Evolutionary conservation across 768 basidiomycete genomes (phyloP).

Genomic region (Mrakia frigida): DNA sequence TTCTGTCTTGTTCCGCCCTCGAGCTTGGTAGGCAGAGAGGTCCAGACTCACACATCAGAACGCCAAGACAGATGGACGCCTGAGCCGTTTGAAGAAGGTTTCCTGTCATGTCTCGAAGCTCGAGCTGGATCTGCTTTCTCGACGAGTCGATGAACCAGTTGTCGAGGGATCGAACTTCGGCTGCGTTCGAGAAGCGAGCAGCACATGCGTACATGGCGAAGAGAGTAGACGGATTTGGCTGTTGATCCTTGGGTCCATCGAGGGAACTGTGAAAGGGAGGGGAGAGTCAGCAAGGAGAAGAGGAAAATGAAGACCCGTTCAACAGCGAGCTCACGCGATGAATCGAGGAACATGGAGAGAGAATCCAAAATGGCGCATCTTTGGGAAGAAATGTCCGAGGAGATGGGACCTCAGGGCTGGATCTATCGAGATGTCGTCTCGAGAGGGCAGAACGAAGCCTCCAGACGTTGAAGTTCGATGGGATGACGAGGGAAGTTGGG

Average conservation of each 20-base stretch:
- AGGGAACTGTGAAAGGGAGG: background rate
- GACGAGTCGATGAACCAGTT: background rate
- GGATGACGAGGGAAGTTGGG: too few species aligned
- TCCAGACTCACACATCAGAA: background rate
- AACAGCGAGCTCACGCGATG: background rate
- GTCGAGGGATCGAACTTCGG: background rate
- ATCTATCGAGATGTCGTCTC: background rate
- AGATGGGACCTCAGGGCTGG: background rate
- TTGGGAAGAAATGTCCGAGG: background rate
- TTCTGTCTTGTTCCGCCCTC: too few species aligned
- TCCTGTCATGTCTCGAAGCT: background rate
- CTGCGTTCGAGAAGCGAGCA: background rate
- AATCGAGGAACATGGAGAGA: background rate
- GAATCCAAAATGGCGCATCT: background rate
- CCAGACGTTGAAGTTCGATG: too few species aligned
- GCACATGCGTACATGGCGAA: background rate
- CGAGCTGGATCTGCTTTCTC: background rate
- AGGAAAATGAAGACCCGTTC: background rate
- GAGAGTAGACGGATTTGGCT: background rate
- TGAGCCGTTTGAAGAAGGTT: background rate
- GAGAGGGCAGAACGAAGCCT: background rate
- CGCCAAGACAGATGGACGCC: background rate
- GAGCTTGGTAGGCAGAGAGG: background rate
- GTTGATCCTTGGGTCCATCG: background rate
- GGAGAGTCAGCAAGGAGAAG: background rate